Evolutionary conservation across 1,139 yeast species (phyloP).

Genomic region (Yamadazyma jaroonii): DNA sequence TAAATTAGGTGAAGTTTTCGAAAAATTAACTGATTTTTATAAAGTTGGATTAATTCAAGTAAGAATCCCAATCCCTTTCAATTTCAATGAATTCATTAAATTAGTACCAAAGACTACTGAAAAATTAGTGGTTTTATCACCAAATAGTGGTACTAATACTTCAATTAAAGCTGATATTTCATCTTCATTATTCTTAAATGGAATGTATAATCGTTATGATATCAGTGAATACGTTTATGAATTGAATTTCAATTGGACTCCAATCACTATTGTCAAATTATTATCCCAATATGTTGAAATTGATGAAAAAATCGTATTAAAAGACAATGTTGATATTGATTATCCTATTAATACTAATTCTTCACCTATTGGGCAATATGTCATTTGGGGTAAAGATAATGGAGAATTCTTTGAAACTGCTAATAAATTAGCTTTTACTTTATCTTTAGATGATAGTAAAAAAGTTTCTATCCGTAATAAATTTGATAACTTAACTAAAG

Average conservation of each 20-base stretch:
- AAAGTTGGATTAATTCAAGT: constrained; percentile 66
- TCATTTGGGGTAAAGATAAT: constrained; percentile 70
- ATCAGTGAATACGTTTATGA: constrained; percentile 54
- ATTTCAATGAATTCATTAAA: constrained; percentile 54
- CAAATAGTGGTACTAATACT: constrained; percentile 28
- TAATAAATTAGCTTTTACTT: constrained; percentile 65
- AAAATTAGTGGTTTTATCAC: constrained; percentile 58
- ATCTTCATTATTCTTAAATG: constrained; percentile 63
- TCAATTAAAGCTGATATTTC: constrained; percentile 67
- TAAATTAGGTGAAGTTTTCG: constrained; percentile 47
- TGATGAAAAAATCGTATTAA: constrained; percentile 22
- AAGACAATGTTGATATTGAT: constrained; percentile 6
- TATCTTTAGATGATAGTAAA: constrained; percentile 62
- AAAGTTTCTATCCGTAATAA: constrained; percentile 57
- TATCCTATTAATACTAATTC: constrained; percentile 36
- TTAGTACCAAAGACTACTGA: constrained; percentile 58
- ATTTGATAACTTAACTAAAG: constrained; percentile 67
- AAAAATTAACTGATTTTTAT: constrained; percentile 25
- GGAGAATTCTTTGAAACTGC: constrained; percentile 55
- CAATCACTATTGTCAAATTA: constrained; percentile 49
- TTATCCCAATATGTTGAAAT: constrained; percentile 41
- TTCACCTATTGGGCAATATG: constrained; percentile 48
- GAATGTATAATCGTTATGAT: constrained; percentile 35
- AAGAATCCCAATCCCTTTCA: constrained; percentile 79
- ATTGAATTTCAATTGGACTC: constrained; percentile 56